These are phyloP conservation scores for Zalaria obscura DNA, from an alignment of 2,329 filamentous ascomycete species.

Conservation along the genomic window DNA sequence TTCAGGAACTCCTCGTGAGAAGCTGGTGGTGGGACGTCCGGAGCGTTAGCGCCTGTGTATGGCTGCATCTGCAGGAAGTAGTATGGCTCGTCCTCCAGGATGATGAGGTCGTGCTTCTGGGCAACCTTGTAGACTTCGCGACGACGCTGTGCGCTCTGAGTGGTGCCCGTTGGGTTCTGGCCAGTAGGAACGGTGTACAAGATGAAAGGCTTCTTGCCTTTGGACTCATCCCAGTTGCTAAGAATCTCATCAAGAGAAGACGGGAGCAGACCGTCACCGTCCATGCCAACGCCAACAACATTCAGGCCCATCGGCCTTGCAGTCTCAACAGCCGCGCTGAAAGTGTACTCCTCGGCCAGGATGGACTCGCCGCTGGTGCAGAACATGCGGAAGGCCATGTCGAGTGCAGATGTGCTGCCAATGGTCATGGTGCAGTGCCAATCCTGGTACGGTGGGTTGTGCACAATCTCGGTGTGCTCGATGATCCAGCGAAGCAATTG, in stretches of 20 bases:
- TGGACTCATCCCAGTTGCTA: slow-evolving; percentile 47
- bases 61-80: slow-evolving; percentile 85
- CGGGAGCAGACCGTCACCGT: slow-evolving; percentile 50
- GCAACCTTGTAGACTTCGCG: slow-evolving; percentile 62
- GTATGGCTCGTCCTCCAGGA: slow-evolving; percentile 88
- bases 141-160: slow-evolving; percentile 54
- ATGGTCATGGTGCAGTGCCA: slow-evolving; percentile 76
- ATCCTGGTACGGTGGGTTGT: slow-evolving; percentile 75
- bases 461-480: slow-evolving; percentile 88
- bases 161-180: slow-evolving; percentile 84
- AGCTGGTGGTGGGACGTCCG: slow-evolving; percentile 40
- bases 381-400: slow-evolving; percentile 73
- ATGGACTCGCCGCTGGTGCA: slow-evolving; percentile 62
- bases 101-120: slow-evolving; percentile 71
- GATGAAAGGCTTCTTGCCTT: slow-evolving; percentile 49
- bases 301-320: slow-evolving; percentile 48
- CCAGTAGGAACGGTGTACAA: slow-evolving; percentile 66
- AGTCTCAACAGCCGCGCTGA: slow-evolving; percentile 60
- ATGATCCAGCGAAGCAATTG: slow-evolving; percentile 84
- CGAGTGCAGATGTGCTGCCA: slow-evolving; percentile 74
- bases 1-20: slow-evolving; percentile 60
- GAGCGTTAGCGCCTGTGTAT: slow-evolving; percentile 43
- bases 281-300: slow-evolving; percentile 48
- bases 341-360: slow-evolving; percentile 83
- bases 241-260: slow-evolving; percentile 48